Conservation (phyloP, 805 yeast genomes). For the Kregervanrija delftensis region DNA sequence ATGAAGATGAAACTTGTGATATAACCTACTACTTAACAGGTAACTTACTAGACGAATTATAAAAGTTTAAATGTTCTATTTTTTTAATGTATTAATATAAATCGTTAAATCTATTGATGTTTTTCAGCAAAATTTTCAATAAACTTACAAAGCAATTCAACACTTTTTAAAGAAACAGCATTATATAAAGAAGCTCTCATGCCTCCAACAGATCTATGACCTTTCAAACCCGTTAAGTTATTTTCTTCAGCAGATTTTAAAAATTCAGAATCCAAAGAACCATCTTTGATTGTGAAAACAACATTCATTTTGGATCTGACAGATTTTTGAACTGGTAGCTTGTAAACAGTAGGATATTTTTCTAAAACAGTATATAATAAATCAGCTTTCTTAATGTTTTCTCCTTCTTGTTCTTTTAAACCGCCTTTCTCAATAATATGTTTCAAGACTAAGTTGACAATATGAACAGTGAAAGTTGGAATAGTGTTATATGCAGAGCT, state of each 20-base stretch:
- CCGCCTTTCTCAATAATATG: constrained; percentile 68
- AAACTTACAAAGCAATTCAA: constrained; percentile 48
- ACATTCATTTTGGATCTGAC: constrained; percentile 88
- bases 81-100: background rate
- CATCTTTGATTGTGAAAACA: constrained; percentile 70
- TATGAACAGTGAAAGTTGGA: constrained; percentile 87
- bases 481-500: constrained; percentile 94
- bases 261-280: constrained; percentile 58
- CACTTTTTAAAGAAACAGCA: constrained; percentile 65
- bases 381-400: constrained; percentile 56
- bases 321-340: constrained; percentile 53
- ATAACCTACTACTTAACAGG: constrained; percentile 49
- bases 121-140: constrained; percentile 52
- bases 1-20: constrained; percentile 58
- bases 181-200: constrained; percentile 90
- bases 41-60: constrained; percentile 1
- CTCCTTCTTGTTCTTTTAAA: constrained; percentile 47
- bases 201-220: constrained; percentile 97
- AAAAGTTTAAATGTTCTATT: background rate
- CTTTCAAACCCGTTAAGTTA: constrained; percentile 75
- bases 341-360: constrained; percentile 55
- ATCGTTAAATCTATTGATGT: constrained; percentile 11
- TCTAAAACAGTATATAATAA: constrained; percentile 62
- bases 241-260: constrained; percentile 54
- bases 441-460: constrained; percentile 71